phyloP scores from a whole-genome alignment of 768 basidiomycete genomes.

The Rhizopogon sp. region DNA sequence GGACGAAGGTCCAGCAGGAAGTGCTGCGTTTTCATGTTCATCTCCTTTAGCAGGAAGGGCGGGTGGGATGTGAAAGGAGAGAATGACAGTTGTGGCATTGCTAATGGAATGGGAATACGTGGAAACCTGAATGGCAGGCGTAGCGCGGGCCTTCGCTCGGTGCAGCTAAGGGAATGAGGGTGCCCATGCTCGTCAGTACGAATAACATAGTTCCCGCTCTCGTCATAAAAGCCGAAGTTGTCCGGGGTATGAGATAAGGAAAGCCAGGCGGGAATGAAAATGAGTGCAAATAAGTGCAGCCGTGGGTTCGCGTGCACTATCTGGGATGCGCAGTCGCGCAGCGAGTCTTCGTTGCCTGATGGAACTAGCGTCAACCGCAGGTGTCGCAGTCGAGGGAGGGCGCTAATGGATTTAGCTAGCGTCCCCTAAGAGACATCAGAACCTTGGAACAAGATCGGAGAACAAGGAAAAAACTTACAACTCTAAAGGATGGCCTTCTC shows the following conservation, averaged over 20 bases:
- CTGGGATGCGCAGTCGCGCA: slow-evolving; percentile 52
- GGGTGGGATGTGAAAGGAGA: slow-evolving; percentile 29
- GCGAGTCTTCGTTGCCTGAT: slow-evolving; percentile 58
- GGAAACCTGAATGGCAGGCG: slow-evolving; percentile 24
- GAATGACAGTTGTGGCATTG: slow-evolving; percentile 15
- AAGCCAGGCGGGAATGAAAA: slow-evolving; percentile 58
- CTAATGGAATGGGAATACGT: slow-evolving; percentile 17
- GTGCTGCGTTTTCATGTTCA: slow-evolving; percentile 19
- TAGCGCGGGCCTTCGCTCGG: slow-evolving; percentile 37
- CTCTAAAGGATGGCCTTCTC: slow-evolving; percentile 67
- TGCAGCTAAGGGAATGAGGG: slow-evolving; percentile 46
- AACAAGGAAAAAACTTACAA: slow-evolving; percentile 38
- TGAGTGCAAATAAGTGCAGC: slow-evolving; percentile 56
- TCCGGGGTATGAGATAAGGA: slow-evolving; percentile 40
- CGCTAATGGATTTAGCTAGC: slow-evolving; percentile 58
- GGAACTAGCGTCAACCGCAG: slow-evolving; percentile 62
- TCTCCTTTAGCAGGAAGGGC: slow-evolving; percentile 24
- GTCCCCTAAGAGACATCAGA: slow-evolving; percentile 16
- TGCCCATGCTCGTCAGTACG: slow-evolving; percentile 60
- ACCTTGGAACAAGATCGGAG: background rate
- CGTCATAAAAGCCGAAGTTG: slow-evolving; percentile 34
- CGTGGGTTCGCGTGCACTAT: slow-evolving; percentile 67
- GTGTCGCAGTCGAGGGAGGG: slow-evolving; percentile 58
- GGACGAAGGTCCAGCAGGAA: slow-evolving; percentile 26
- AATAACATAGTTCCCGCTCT: slow-evolving; percentile 53